phyloP scores from a whole-genome alignment of 2,329 filamentous ascomycete genomes.

The Fusarium sp. region DNA sequence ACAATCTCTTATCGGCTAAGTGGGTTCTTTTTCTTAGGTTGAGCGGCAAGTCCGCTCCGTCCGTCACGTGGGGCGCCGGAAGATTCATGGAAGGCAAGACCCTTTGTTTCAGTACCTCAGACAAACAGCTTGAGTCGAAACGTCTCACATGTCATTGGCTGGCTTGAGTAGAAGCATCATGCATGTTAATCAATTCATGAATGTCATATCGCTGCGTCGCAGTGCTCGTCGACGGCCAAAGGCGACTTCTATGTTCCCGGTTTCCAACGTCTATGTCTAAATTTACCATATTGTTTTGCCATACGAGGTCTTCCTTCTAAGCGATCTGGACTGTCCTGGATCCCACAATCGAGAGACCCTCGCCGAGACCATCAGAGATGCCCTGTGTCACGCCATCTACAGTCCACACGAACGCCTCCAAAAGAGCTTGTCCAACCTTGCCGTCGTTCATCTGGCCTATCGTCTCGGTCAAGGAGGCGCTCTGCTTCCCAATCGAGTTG shows the following conservation, averaged over 20 bases:
- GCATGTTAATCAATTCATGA: neutral
- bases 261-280: conserved; percentile 13
- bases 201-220: neutral
- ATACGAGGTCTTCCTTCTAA: neutral
- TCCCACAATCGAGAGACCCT: conserved; percentile 46
- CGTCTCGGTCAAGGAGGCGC: conserved; percentile 67
- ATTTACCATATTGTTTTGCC: neutral
- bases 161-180: neutral
- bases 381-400: conserved; percentile 74
- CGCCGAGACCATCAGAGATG: conserved; percentile 71
- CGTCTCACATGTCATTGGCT: neutral
- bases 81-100: neutral
- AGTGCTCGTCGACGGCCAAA: neutral
- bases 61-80: conserved; percentile 21
- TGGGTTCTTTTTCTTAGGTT: neutral
- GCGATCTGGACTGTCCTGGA: conserved; percentile 15
- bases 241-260: neutral
- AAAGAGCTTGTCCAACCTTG: conserved; percentile 68
- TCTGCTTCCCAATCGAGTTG: conserved; percentile 65
- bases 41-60: neutral
- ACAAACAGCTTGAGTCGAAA: neutral
- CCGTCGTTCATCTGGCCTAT: conserved; percentile 73
- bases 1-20: conserved; percentile 1
- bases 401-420: conserved; percentile 69
- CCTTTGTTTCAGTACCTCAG: neutral